A percentile compares a stretch with the other conserved stretches of the same genome.
Evolutionary conservation across 2,329 filamentous ascomycete genomes (phyloP).

Genomic region (Reticulascus tulasneorum): DNA sequence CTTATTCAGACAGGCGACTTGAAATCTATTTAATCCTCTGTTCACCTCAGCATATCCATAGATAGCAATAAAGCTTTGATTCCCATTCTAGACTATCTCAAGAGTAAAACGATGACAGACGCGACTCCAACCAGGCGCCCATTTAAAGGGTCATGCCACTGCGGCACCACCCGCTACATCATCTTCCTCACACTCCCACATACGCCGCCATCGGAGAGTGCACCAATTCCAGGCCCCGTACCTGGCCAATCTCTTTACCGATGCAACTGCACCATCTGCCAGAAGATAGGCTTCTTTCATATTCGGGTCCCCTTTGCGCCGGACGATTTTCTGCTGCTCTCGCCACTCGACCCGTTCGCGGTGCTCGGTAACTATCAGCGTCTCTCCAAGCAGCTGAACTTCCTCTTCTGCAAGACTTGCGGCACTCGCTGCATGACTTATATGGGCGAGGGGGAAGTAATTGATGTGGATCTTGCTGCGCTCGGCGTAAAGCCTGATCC

Average conservation of each 20-base stretch:
- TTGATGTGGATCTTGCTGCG: slow-evolving; percentile 17
- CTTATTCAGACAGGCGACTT: too few species aligned
- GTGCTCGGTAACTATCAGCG: slow-evolving; percentile 38
- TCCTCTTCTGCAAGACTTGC: slow-evolving; percentile 44
- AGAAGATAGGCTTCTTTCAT: slow-evolving; percentile 44
- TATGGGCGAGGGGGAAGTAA: slow-evolving; percentile 26
- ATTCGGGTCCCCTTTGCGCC: slow-evolving; percentile 28
- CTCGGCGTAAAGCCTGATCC: slow-evolving; percentile 8
- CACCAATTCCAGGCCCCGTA: slow-evolving; percentile 15
- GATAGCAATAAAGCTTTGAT: too few species aligned
- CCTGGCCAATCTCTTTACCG: slow-evolving; percentile 27
- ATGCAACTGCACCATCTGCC: slow-evolving; percentile 47
- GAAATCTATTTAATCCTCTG: too few species aligned
- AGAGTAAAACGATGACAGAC: background rate
- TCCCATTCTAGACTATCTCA: too few species aligned
- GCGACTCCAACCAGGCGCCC: slow-evolving; percentile 15
- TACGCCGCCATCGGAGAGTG: slow-evolving; percentile 5
- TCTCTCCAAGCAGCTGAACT: slow-evolving; percentile 24
- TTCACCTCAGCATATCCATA: too few species aligned
- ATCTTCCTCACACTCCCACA: slow-evolving; percentile 38
- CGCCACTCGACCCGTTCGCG: slow-evolving; percentile 30
- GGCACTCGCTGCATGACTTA: slow-evolving; percentile 40
- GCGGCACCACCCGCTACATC: slow-evolving; percentile 38
- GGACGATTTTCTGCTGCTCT: slow-evolving; percentile 43
- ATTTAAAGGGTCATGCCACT: slow-evolving; percentile 42